Percentiles rank a stretch among this genome's conserved stretches.
Evolutionary conservation across 768 basidiomycete genomes (phyloP).

Genomic region (Gymnopilus dilepis): DNA sequence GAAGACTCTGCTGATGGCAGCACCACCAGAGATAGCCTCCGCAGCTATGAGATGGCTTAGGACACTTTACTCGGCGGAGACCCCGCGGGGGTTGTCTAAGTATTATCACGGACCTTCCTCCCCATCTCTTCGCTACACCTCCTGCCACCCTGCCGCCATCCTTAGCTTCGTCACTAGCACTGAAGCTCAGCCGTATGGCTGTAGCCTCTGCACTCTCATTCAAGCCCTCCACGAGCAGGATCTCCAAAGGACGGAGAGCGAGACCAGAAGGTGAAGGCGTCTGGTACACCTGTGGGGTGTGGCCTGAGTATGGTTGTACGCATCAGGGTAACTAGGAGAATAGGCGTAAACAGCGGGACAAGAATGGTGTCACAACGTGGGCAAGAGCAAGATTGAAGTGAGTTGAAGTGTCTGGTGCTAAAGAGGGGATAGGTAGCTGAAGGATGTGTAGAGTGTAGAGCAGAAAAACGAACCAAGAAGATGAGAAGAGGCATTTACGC

Average conservation of each 20-base stretch:
- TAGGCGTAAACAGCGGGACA: no score
- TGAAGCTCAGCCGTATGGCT: constrained; percentile 47
- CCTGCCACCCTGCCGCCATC: constrained; percentile 28
- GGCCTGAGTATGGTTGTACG: no score
- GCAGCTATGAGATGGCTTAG: background rate
- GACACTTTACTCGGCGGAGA: background rate
- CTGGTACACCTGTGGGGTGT: constrained; percentile 75
- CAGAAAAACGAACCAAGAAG: constrained; percentile 29
- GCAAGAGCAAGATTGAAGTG: no score
- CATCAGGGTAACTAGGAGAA: no score
- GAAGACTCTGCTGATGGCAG: constrained; percentile 4
- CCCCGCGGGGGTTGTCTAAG: background rate
- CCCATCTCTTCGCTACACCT: constrained; percentile 21
- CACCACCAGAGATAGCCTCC: background rate
- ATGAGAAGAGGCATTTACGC: constrained; percentile 45
- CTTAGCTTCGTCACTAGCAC: constrained; percentile 11
- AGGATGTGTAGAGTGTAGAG: background rate
- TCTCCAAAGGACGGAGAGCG: constrained; percentile 62
- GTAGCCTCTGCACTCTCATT: constrained; percentile 69
- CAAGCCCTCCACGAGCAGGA: constrained; percentile 80
- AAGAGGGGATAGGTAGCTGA: no score
- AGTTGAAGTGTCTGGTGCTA: no score
- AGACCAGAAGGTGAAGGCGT: constrained; percentile 62
- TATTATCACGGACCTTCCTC: no score
- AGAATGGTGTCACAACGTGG: no score